phyloP scores from a whole-genome alignment of 176 grass and related monocot species.

The Hyparrhenia diplandra region DNA sequence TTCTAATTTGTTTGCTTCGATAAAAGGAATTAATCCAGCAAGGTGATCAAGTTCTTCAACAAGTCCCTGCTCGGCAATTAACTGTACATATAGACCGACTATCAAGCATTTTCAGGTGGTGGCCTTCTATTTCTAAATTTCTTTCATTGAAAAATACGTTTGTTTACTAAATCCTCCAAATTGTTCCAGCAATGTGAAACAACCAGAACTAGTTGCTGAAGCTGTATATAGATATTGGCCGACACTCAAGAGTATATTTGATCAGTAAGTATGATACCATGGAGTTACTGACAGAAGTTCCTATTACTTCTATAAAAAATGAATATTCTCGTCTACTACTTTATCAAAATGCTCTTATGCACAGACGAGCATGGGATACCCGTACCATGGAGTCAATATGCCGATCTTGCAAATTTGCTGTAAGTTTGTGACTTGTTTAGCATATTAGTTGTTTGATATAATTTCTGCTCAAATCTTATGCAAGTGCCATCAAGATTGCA shows the following conservation, averaged over 20 bases:
- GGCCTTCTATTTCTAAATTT: conserved; percentile 15
- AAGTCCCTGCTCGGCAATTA: conserved; percentile 78
- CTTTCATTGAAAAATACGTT: neutral
- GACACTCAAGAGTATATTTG: conserved; percentile 79
- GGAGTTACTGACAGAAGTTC: conserved; percentile 9
- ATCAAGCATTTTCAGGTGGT: conserved; percentile 94
- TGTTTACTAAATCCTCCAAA: conserved; percentile 24
- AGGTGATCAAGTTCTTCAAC: conserved; percentile 63
- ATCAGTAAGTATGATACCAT: conserved; percentile 57
- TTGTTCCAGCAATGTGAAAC: conserved; percentile 75
- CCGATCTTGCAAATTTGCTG: conserved; percentile 94
- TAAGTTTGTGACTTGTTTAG: conserved; percentile 45
- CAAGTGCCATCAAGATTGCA: neutral
- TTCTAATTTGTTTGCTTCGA: conserved; percentile 33
- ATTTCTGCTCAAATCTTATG: conserved; percentile 23
- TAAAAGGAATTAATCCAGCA: conserved; percentile 85
- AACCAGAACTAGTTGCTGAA: conserved; percentile 91
- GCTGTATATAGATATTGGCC: conserved; percentile 87
- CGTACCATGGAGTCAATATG: conserved; percentile 97
- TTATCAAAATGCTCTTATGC: conserved; percentile 19
- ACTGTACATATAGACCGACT: conserved; percentile 85
- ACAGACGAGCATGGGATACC: conserved; percentile 94
- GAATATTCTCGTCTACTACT: neutral
- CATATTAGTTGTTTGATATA: conserved; percentile 21
- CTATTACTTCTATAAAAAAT: conserved; percentile 1